Conservation (phyloP, 2,329 filamentous ascomycete genomes). For the Nemania serpens region DNA sequence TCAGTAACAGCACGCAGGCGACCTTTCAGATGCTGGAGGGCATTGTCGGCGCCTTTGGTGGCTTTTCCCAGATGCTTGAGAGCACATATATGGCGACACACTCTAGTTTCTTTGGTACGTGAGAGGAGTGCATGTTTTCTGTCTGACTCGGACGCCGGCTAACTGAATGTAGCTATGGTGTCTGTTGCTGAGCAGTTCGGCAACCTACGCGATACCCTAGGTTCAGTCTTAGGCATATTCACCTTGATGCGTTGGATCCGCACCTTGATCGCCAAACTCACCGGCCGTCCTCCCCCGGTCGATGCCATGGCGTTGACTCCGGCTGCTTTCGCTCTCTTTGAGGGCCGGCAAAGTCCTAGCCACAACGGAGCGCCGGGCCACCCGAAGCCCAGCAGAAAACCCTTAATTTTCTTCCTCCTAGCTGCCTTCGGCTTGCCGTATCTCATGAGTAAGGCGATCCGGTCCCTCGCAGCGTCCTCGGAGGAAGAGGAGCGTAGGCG, state of each 20-base stretch:
- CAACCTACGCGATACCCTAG: constrained; percentile 88
- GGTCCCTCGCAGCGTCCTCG: constrained; percentile 78
- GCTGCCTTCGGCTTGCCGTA: constrained; percentile 96
- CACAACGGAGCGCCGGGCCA: constrained; percentile 67
- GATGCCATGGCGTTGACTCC: constrained; percentile 87
- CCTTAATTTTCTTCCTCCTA: constrained; percentile 91
- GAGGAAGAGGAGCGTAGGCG: constrained; percentile 77
- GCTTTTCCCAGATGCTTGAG: constrained; percentile 98
- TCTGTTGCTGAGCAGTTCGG: constrained; percentile 97
- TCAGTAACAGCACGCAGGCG: constrained; percentile 91
- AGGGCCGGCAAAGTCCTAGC: constrained; percentile 63
- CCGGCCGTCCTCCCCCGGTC: constrained; percentile 85
- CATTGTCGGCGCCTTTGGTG: constrained; percentile 93
- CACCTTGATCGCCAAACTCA: constrained; percentile 88
- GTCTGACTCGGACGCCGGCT: background rate
- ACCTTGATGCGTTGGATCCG: constrained; percentile 94
- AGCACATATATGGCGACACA: constrained; percentile 99
- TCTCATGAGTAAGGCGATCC: constrained; percentile 95
- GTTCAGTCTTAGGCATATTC: constrained; percentile 93
- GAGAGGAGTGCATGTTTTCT: background rate
- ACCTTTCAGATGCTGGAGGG: constrained; percentile 99
- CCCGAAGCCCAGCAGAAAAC: constrained; percentile 85
- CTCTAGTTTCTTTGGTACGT: constrained; percentile 94
- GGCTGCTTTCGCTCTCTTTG: constrained; percentile 87
- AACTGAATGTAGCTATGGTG: constrained; percentile 75